phyloP scores from a whole-genome alignment of 2,329 filamentous ascomycete species.

The Trichoderma breve region DNA sequence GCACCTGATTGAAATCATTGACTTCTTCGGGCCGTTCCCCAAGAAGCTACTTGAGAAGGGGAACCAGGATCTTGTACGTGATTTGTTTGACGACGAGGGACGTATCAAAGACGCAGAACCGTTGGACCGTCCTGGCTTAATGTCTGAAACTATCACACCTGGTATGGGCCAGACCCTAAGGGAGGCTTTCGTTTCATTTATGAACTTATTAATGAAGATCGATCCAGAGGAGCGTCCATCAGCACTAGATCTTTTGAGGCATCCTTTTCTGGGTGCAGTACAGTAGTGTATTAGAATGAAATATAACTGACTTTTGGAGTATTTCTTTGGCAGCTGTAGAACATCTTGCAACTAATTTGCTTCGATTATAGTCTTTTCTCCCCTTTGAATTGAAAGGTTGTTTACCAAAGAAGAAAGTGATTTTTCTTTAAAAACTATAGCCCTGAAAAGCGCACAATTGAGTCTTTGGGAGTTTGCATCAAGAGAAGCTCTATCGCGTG shows the following conservation, averaged over 20 bases:
- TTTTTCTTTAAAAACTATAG: not conserved
- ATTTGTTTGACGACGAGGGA: not conserved
- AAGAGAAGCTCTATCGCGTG: not conserved
- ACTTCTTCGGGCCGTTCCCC: not conserved
- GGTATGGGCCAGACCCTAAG: not conserved
- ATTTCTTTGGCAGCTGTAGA: not conserved
- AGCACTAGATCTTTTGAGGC: not conserved
- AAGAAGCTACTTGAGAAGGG: not conserved
- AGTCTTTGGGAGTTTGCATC: not conserved
- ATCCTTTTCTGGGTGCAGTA: not conserved
- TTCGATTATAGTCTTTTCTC: not conserved
- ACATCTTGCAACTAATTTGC: not conserved
- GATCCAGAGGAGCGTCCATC: not conserved
- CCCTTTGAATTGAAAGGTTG: not conserved
- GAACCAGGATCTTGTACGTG: not conserved
- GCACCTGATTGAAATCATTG: not conserved
- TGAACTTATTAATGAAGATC: slow-evolving; percentile 1
- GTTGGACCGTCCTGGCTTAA: not conserved
- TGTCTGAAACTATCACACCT: not conserved
- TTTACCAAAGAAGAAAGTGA: not conserved
- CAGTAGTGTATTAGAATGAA: not conserved
- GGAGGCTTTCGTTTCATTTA: not conserved
- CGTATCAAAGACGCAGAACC: not conserved
- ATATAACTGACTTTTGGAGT: not conserved
- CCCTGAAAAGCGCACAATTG: not conserved